phyloP scores from a whole-genome alignment of 1,139 yeast species.

The Pichia sp. region DNA sequence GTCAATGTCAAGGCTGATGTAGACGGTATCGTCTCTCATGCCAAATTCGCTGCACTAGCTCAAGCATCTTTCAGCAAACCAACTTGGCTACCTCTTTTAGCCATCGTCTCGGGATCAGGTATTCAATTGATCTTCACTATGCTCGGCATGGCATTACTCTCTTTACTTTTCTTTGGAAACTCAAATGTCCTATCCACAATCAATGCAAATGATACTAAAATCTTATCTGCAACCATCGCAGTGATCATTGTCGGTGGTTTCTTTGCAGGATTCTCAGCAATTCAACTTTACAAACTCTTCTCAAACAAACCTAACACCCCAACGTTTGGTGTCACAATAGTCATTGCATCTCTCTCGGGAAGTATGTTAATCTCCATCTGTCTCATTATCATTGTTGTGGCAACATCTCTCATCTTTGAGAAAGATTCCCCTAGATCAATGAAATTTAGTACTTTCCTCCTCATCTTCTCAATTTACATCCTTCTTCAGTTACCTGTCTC shows the following conservation, averaged over 20 bases:
- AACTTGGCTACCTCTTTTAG: constrained; percentile 35
- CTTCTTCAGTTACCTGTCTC: constrained; percentile 70
- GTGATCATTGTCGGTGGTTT: constrained; percentile 65
- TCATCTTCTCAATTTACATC: constrained; percentile 49
- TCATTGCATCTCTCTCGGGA: constrained; percentile 46
- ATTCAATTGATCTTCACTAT: constrained; percentile 61
- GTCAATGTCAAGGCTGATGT: no score
- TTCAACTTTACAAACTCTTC: constrained; percentile 51
- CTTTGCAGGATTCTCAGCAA: constrained; percentile 65
- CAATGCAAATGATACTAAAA: constrained; percentile 51
- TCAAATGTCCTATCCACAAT: not conserved
- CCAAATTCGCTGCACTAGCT: not conserved
- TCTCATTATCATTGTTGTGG: constrained; percentile 43
- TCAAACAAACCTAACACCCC: constrained; percentile 25
- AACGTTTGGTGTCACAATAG: constrained; percentile 12
- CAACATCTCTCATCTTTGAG: constrained; percentile 71
- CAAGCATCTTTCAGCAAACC: constrained; percentile 45
- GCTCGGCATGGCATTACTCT: constrained; percentile 50
- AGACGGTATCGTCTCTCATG: no score
- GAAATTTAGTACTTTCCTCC: constrained; percentile 68
- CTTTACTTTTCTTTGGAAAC: constrained; percentile 46
- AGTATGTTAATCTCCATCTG: constrained; percentile 56
- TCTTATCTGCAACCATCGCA: constrained; percentile 51
- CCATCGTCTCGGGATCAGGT: constrained; percentile 66
- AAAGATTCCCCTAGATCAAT: constrained; percentile 69